phyloP scores from a whole-genome alignment of 495 filamentous ascomycete species.

The Xylaria sp. region DNA sequence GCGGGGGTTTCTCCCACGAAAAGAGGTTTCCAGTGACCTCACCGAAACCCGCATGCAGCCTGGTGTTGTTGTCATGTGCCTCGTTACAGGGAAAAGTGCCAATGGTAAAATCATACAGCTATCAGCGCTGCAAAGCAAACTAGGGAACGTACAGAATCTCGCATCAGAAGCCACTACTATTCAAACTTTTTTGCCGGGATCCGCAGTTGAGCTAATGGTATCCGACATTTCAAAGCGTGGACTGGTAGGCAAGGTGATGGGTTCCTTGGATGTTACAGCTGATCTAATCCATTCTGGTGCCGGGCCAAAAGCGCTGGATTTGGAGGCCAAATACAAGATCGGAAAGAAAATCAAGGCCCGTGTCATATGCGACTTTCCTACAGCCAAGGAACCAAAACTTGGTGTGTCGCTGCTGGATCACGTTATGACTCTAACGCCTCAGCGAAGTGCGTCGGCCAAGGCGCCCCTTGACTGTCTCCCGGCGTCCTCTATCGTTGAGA shows the following conservation, averaged over 20 bases:
- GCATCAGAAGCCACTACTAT: conserved; percentile 82
- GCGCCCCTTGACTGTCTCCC: conserved; percentile 64
- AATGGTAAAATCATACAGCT: conserved; percentile 87
- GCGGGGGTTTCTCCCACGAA: conserved; percentile 87
- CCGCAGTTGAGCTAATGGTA: conserved; percentile 83
- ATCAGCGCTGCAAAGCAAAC: conserved; percentile 72
- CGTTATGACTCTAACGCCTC: conserved; percentile 68
- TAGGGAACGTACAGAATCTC: conserved; percentile 71
- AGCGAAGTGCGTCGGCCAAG: conserved; percentile 44
- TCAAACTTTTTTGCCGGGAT: conserved; percentile 87
- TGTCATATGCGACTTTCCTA: conserved; percentile 83
- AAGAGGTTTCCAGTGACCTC: conserved; percentile 72
- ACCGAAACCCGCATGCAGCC: conserved; percentile 67
- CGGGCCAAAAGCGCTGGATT: conserved; percentile 64
- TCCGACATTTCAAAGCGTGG: conserved; percentile 69
- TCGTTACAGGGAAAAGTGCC: conserved; percentile 75
- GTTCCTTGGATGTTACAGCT: conserved; percentile 84
- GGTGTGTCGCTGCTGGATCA: conserved; percentile 88
- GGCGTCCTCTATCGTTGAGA: conserved; percentile 76
- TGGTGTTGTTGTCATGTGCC: conserved; percentile 82
- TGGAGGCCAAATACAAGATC: conserved; percentile 75
- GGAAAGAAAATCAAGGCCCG: conserved; percentile 87
- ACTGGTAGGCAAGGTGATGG: conserved; percentile 85
- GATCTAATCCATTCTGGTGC: conserved; percentile 88
- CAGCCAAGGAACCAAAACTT: conserved; percentile 78